phyloP scores from a whole-genome alignment of 31 red algal genomes.

The Asparagopsis taxiformis region DNA sequence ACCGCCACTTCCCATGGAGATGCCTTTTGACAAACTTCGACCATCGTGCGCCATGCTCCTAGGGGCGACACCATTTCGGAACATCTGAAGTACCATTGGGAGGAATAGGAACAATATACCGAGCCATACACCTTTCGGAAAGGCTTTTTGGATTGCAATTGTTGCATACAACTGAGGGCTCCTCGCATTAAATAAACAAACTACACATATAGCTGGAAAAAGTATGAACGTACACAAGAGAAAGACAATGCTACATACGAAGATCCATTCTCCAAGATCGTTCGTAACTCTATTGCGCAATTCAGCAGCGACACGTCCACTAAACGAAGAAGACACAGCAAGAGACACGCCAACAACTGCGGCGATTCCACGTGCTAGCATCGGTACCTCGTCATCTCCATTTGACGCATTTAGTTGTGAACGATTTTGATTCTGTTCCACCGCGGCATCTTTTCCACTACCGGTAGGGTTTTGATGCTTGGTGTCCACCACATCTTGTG shows the following conservation, averaged over 20 bases:
- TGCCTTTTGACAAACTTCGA: not conserved
- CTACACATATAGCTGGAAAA: conserved; percentile 17
- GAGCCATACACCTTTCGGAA: not conserved
- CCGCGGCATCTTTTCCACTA: not conserved
- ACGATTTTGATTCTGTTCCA: not conserved
- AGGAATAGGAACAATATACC: not conserved
- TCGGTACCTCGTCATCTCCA: not conserved
- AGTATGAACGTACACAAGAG: conserved; percentile 14
- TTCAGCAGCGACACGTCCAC: conserved; percentile 9
- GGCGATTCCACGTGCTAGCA: conserved; percentile 7
- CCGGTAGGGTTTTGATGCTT: too few species aligned
- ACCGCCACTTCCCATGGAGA: not conserved
- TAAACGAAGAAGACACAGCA: conserved; percentile 13
- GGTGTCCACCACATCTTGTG: too few species aligned
- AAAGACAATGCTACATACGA: conserved; percentile 10
- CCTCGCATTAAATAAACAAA: not conserved
- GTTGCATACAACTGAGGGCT: not conserved
- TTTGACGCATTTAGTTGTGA: not conserved
- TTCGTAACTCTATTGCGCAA: conserved; percentile 7
- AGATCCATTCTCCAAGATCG: conserved; percentile 26
- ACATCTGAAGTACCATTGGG: not conserved
- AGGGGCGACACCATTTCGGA: not conserved
- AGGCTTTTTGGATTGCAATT: not conserved
- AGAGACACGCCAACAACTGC: conserved; percentile 35
- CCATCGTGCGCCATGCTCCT: not conserved